Evolutionary conservation across 257 asterid genomes (phyloP), one percentile per base, ranked within the genome.

Genomic region (Fraxinus quadrangulata): DNA sequence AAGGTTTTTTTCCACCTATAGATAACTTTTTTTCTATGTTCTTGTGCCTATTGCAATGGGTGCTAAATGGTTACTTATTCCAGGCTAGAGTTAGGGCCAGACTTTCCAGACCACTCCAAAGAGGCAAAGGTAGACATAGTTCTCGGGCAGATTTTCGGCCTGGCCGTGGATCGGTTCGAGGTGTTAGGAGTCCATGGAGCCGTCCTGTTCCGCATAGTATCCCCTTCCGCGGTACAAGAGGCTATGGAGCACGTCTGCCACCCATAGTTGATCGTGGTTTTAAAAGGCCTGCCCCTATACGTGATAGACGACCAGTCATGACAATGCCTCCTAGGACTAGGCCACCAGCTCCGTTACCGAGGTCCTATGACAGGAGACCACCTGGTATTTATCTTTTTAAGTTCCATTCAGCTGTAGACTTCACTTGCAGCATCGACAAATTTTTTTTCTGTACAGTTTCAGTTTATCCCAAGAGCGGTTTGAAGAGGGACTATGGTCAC

Each of bases 81-180:
- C 94, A 96, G 99, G 97, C 86, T 81, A 96, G 94, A 88, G 97
- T 96, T 77, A 84, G 99, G 89, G 99, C 98, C 77, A 88, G 99
- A 81, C 83, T 96, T 81, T 96, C 99, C 28, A 91, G 99, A 77
- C 99, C 99, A 26, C 97, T 96, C 80, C 97, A 92, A 87, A 90
- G 98, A 82, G 96, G 97, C 79, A 96, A 85, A 86, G 97, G 99
- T 54, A 96, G 92, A 81, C 91, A 90, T 78, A 89, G 79, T 79
- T 70, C 89, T 30, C 93, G 95, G 36, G 97, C 88, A 79, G 96
- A 92, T 74, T 76, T 77, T 70, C 90, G 96, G 13, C 81, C 94
- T 75, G 85, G 83, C 11, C 97, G 88, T 71, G 89, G 86, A 24
- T 79, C 94, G 26, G 40, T 76, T 80, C 90, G 92, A 28, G 86